Conservation (phyloP, 208 protist species). For the Porcisia hertigi region DNA sequence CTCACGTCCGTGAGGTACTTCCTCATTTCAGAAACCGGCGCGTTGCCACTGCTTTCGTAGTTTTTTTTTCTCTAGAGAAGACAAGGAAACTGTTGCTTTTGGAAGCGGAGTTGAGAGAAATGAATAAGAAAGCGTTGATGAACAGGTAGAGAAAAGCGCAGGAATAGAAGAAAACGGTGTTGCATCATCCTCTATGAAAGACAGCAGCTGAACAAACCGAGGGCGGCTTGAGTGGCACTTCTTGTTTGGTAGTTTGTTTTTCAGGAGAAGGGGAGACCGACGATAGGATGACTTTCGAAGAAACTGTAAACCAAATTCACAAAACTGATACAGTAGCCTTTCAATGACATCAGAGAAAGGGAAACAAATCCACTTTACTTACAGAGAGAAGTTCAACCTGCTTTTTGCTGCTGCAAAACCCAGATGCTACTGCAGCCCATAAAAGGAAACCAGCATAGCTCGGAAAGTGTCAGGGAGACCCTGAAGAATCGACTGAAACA, state of each 20-base stretch:
- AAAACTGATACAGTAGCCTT: conserved; percentile 2
- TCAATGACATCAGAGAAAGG: background rate
- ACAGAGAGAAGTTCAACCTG: background rate
- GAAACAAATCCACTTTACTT: background rate
- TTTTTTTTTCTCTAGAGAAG: background rate
- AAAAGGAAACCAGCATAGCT: conserved; percentile 27
- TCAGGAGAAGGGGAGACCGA: background rate
- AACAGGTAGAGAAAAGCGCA: background rate
- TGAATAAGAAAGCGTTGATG: conserved; percentile 10
- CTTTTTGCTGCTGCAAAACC: background rate
- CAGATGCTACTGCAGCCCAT: conserved; percentile 12
- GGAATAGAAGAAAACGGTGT: background rate
- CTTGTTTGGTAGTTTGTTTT: background rate
- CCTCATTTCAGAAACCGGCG: conserved; percentile 11
- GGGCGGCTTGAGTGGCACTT: background rate
- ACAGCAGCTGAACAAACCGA: background rate
- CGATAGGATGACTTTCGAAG: background rate
- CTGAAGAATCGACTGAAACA: conserved; percentile 28
- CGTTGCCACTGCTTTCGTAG: background rate
- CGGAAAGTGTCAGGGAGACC: conserved; percentile 16
- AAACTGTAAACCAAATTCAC: background rate
- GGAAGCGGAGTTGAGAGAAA: background rate
- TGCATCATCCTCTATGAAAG: background rate
- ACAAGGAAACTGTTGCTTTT: background rate
- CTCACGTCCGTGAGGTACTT: conserved; percentile 15